phyloP scores from a whole-genome alignment of 1,139 yeast species.

The Blastobotrys ciferrii region DNA sequence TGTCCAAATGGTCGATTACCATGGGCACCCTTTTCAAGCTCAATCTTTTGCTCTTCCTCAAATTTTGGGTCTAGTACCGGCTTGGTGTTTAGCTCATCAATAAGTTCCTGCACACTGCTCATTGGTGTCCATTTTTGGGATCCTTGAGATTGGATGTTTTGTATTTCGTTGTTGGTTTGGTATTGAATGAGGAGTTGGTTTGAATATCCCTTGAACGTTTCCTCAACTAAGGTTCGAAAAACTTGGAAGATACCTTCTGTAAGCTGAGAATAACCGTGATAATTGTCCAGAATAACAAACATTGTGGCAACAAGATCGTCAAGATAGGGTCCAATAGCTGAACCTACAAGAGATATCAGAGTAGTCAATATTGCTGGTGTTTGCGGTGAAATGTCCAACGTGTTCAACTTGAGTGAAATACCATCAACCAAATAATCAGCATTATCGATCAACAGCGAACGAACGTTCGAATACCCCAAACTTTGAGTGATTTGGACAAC shows the following conservation, averaged over 20 bases:
- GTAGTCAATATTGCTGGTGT: conserved; percentile 69
- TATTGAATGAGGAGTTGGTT: conserved; percentile 14
- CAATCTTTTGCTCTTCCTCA: conserved; percentile 13
- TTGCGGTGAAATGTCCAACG: conserved; percentile 69
- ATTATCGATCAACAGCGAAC: conserved; percentile 57
- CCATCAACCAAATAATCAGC: conserved; percentile 80
- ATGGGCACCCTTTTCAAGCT: conserved; percentile 10
- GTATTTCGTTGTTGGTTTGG: conserved; percentile 9
- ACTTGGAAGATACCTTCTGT: conserved; percentile 74
- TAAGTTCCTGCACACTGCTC: conserved; percentile 23
- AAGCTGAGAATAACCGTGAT: conserved; percentile 73
- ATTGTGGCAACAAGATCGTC: conserved; percentile 71
- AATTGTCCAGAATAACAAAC: conserved; percentile 74
- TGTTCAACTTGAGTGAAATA: conserved; percentile 62
- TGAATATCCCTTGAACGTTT: conserved; percentile 44
- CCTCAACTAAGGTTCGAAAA: conserved; percentile 61
- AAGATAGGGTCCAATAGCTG: conserved; percentile 60
- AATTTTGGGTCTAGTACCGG: conserved; percentile 17
- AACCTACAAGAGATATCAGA: conserved; percentile 67
- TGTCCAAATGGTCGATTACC: conserved; percentile 14
- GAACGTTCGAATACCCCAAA: conserved; percentile 58
- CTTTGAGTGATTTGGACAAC: conserved; percentile 48
- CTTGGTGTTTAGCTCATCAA: conserved; percentile 20
- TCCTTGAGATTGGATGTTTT: conserved; percentile 5
- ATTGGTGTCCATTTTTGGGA: not conserved